A percentile compares a stretch with the other conserved stretches of the same genome.
Evolutionary conservation across 1,284 basidiomycete species (phyloP).

Genomic region (Boletus semigastroideus): DNA sequence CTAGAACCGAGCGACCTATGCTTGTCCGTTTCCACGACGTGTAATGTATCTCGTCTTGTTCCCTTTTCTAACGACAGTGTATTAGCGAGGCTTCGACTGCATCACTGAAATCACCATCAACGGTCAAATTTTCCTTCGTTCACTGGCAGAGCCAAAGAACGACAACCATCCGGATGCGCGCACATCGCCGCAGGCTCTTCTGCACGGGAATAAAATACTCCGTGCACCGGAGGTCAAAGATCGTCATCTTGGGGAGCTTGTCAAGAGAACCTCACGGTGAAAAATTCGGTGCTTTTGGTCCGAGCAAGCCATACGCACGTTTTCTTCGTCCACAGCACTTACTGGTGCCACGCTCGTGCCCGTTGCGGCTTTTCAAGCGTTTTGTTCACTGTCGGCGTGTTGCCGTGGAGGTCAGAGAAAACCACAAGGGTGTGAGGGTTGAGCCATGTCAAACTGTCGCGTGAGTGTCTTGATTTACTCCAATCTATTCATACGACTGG

Average conservation of each 20-base stretch:
- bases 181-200: not conserved
- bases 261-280: slow-evolving; percentile 20
- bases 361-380: slow-evolving; percentile 10
- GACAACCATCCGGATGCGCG: slow-evolving; percentile 12
- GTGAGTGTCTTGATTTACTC: slow-evolving; percentile 35
- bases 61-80: not conserved
- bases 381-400: slow-evolving; percentile 12
- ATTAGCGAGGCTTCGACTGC: not conserved
- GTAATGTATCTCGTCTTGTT: not conserved
- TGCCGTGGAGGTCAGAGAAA: slow-evolving; percentile 1
- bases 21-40: not conserved
- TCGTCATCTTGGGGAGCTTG: slow-evolving; percentile 13
- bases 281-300: slow-evolving; percentile 28
- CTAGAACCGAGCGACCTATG: not conserved
- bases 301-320: slow-evolving; percentile 22
- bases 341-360: slow-evolving; percentile 18
- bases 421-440: not conserved
- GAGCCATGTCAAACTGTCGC: slow-evolving; percentile 17
- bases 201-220: not conserved
- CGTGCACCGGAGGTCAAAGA: slow-evolving; percentile 4
- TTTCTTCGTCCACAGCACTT: slow-evolving; percentile 26
- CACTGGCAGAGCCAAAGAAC: not conserved
- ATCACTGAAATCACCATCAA: not conserved
- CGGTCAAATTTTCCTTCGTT: not conserved
- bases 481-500: slow-evolving; percentile 21